A percentile compares a stretch with the other conserved stretches of the same genome.
phyloP scores from a whole-genome alignment of 768 basidiomycete genomes.

The Xerocomellus intermedius region DNA sequence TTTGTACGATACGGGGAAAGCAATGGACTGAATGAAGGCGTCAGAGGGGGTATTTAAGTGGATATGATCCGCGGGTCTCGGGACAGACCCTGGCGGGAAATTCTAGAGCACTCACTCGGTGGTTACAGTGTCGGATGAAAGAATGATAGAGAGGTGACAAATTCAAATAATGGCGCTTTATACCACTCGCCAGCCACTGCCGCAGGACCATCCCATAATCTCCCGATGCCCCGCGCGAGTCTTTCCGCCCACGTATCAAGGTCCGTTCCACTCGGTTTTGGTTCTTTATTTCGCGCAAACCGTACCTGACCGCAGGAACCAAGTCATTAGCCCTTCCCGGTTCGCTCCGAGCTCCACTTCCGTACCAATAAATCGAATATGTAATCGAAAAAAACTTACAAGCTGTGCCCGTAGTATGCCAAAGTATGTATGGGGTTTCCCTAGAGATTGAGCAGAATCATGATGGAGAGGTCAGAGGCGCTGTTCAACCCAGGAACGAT shows the following conservation, averaged over 20 bases:
- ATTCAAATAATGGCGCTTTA: conserved; percentile 20
- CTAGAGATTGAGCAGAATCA: background rate
- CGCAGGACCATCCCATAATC: conserved; percentile 32
- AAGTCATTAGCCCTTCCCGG: conserved; percentile 2
- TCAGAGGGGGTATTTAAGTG: conserved; percentile 10
- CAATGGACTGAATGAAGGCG: background rate
- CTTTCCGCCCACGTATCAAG: conserved; percentile 14
- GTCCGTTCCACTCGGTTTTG: background rate
- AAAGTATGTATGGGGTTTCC: background rate
- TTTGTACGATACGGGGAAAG: conserved; percentile 21
- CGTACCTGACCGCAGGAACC: background rate
- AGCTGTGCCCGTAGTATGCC: background rate
- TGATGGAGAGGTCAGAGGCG: background rate
- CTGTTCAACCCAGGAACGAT: background rate
- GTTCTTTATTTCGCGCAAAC: background rate
- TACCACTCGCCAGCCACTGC: conserved; percentile 24
- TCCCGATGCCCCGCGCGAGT: conserved; percentile 25
- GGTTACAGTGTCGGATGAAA: background rate
- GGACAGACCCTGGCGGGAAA: conserved; percentile 9
- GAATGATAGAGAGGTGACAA: conserved; percentile 3
- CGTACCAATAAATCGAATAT: background rate
- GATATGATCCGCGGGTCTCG: conserved; percentile 29
- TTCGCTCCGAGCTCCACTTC: conserved; percentile 17
- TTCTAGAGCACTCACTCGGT: conserved; percentile 20
- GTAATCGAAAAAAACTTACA: no score